Evolutionary conservation across 306 rosid species (phyloP), one percentile per base, ranked within the genome.

Genomic region (Vigna unguiculata): DNA sequence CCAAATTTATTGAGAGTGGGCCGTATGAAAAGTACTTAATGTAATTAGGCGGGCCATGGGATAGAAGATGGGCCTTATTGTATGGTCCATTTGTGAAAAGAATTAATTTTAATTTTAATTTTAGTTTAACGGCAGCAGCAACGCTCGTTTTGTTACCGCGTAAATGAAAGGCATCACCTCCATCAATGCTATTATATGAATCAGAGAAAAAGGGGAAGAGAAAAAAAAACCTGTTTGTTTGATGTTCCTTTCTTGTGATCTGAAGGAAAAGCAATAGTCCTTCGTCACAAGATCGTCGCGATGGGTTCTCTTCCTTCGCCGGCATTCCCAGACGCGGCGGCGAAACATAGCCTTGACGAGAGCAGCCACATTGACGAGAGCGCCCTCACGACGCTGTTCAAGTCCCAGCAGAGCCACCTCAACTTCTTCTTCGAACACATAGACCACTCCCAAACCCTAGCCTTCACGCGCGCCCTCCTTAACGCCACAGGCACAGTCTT

Each of bases 401-500:
- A 86, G 76, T 85, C 97, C 2, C 99, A 96, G 49, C 99, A 89
- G 73, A 86, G 75, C 78, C 98, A 96, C 82, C 97, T 96, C 75
- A 96, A 96, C 86, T 96, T 78, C 90, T 96, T 96, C 97, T 92
- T 96, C 89, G 79, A 81, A 69, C 72, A 86, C 80, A 89, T 96
- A 75, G 90, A 91, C 78, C 92, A 89, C 58, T 85, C 98, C 77
- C 93, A 92, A 73, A 91, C 98, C 85, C 87, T 92, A 0, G 78
- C 91, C 21, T 96, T 96, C 93, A 87, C 99, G 20, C 84, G 41
- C 52, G 75, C 85, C 47, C 97, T 96, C 69, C 98, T 92, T 80
- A 19, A 80, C 5, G 38, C 96, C 69, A 0, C 89, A 80, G 97
- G 97, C 53, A 96, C 98, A 67, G 86, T 92, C 75, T 91, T 91